Conservation (phyloP, 148 eudicot genomes). For the Camellia sinensis region DNA sequence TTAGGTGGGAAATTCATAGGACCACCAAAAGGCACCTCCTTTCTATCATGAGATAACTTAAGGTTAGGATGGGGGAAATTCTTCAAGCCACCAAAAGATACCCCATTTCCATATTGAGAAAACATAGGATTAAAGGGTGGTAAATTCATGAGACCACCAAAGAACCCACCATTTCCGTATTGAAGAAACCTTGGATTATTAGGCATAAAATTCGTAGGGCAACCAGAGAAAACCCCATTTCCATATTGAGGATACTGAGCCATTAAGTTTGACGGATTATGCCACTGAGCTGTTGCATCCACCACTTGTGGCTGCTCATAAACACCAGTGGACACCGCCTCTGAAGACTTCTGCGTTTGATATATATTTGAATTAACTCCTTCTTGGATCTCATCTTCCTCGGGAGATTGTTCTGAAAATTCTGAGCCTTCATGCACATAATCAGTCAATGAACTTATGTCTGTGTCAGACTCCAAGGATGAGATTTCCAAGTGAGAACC, state of each 20-base stretch:
- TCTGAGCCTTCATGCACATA: constrained; percentile 1
- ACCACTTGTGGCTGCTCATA: constrained; percentile 10
- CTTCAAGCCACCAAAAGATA: neutral
- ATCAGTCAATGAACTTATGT: constrained; percentile 2
- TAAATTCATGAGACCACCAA: neutral
- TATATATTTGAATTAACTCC: neutral
- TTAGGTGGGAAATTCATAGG: neutral
- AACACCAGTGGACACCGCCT: neutral
- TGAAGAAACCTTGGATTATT: constrained; percentile 1
- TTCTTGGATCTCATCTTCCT: neutral
- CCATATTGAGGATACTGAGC: constrained; percentile 4
- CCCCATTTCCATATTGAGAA: neutral
- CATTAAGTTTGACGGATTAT: neutral
- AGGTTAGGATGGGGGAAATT: neutral
- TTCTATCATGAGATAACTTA: neutral
- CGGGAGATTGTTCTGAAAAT: neutral
- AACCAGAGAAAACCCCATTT: constrained; percentile 1
- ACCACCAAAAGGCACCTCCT: neutral
- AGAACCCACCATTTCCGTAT: neutral
- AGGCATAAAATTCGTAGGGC: constrained; percentile 5
- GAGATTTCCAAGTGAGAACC: constrained; percentile 14
- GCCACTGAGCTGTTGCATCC: neutral
- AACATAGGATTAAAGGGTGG: neutral
- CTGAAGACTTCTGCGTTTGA: neutral
- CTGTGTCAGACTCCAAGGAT: constrained; percentile 1